phyloP scores from a whole-genome alignment of 768 basidiomycete species.

The Lentinus tigrinus region DNA sequence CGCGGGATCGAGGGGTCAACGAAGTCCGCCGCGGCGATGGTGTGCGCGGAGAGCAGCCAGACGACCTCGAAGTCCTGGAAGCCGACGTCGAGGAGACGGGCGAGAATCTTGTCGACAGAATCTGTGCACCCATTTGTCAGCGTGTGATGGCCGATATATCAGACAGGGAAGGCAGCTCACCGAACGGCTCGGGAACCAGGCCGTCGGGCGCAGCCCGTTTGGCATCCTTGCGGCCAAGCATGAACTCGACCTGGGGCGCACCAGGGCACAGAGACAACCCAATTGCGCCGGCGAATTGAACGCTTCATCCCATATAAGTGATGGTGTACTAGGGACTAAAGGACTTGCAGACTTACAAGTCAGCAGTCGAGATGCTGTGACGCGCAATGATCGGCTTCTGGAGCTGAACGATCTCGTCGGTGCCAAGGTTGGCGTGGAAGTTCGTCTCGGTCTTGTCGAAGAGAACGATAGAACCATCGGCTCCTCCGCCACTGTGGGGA shows the following conservation, averaged over 20 bases:
- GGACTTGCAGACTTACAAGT: constrained; percentile 7
- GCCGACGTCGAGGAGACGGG: neutral
- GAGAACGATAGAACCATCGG: constrained; percentile 23
- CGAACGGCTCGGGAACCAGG: constrained; percentile 21
- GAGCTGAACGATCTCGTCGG: constrained; percentile 19
- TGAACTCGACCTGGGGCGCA: constrained; percentile 25
- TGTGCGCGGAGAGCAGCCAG: constrained; percentile 3
- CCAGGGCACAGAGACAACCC: constrained; percentile 28
- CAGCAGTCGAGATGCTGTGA: constrained; percentile 20
- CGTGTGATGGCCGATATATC: neutral
- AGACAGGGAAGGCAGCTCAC: neutral
- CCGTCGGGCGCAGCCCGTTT: constrained; percentile 14
- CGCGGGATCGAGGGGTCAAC: constrained; percentile 1
- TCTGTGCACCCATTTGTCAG: neutral
- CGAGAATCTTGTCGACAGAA: neutral
- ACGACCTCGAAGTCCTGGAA: constrained; percentile 1
- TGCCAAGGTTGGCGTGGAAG: constrained; percentile 24
- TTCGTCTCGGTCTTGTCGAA: constrained; percentile 21
- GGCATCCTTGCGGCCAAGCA: constrained; percentile 22
- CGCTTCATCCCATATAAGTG: constrained; percentile 10
- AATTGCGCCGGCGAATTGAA: constrained; percentile 29
- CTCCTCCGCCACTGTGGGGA: constrained; percentile 19
- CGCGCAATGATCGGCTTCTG: constrained; percentile 15
- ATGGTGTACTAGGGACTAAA: too few species aligned
- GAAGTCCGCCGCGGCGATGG: neutral